A percentile compares a stretch with the other conserved stretches of the same genome.
phyloP scores from a whole-genome alignment of 2,329 filamentous ascomycete species.

The Cercospora citrullina region DNA sequence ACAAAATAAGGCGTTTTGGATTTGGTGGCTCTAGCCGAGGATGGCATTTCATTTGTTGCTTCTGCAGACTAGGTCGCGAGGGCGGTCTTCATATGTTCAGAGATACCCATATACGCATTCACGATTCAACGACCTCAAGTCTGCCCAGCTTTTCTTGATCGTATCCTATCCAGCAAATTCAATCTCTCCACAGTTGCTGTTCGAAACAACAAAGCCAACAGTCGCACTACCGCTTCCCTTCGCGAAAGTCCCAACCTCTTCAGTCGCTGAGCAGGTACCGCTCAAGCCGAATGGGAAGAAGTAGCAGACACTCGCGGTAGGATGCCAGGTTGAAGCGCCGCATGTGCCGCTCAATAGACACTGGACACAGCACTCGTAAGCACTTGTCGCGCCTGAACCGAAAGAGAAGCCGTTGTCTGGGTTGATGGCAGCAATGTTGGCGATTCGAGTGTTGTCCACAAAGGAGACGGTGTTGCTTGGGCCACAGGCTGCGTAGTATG shows the following conservation, averaged over 20 bases:
- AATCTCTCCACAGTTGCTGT: constrained; percentile 21
- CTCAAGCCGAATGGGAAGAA: constrained; percentile 16
- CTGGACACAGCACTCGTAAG: constrained; percentile 23
- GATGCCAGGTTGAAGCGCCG: constrained; percentile 22
- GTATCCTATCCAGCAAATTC: neutral
- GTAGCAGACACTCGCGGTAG: constrained; percentile 17
- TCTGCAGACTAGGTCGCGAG: neutral
- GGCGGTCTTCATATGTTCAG: neutral
- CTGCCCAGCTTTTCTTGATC: neutral
- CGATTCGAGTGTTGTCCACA: constrained; percentile 17
- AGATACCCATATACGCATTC: neutral
- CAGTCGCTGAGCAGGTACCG: constrained; percentile 9
- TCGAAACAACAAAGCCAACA: constrained; percentile 19
- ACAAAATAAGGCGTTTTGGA: constrained; percentile 12
- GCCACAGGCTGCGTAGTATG: constrained; percentile 21
- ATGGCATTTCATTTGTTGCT: neutral
- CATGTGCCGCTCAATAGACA: constrained; percentile 16
- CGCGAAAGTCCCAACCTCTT: constrained; percentile 13
- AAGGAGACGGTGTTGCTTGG: constrained; percentile 19
- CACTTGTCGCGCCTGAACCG: constrained; percentile 12
- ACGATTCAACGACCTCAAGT: neutral
- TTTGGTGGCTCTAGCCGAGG: constrained; percentile 5
- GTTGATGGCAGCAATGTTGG: constrained; percentile 16
- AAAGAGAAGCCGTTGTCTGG: constrained; percentile 20
- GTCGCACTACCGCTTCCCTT: constrained; percentile 13